Conservation (phyloP, 768 basidiomycete genomes). For the Amanita exitialis region DNA sequence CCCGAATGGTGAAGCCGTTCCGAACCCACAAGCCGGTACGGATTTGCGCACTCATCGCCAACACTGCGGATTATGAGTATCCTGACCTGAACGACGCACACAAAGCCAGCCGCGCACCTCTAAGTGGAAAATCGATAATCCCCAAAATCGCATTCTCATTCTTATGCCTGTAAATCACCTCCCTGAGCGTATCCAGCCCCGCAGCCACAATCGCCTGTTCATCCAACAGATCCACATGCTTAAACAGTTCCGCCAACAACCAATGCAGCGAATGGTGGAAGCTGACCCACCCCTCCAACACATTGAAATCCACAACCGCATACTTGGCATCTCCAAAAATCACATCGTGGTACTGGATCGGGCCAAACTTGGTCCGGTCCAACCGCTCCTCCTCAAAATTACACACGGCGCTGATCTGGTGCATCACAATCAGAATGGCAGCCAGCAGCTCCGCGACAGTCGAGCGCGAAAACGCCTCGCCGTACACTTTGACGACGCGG, state of each 20-base stretch:
- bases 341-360: constrained; percentile 56
- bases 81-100: constrained; percentile 2
- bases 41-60: constrained; percentile 91
- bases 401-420: constrained; percentile 64
- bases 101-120: constrained; percentile 43
- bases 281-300: constrained; percentile 74
- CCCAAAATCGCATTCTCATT: constrained; percentile 63
- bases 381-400: constrained; percentile 56
- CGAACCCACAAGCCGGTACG: constrained; percentile 95
- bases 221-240: constrained; percentile 63
- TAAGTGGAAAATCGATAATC: constrained; percentile 79
- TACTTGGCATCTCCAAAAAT: constrained; percentile 50
- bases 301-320: constrained; percentile 68
- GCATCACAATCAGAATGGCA: constrained; percentile 60
- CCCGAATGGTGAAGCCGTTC: constrained; percentile 92
- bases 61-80: constrained; percentile 33
- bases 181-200: constrained; percentile 45
- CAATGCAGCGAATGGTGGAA: constrained; percentile 92
- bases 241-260: constrained; percentile 83
- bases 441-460: constrained; percentile 47
- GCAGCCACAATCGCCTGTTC: constrained; percentile 41
- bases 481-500: constrained; percentile 82
- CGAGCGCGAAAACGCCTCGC: constrained; percentile 65
- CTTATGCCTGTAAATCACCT: constrained; percentile 50
- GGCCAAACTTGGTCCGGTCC: constrained; percentile 55